These are phyloP conservation scores for Diaporthe helianthi DNA, from an alignment of 2,329 filamentous ascomycete species.

Conservation along the genomic window DNA sequence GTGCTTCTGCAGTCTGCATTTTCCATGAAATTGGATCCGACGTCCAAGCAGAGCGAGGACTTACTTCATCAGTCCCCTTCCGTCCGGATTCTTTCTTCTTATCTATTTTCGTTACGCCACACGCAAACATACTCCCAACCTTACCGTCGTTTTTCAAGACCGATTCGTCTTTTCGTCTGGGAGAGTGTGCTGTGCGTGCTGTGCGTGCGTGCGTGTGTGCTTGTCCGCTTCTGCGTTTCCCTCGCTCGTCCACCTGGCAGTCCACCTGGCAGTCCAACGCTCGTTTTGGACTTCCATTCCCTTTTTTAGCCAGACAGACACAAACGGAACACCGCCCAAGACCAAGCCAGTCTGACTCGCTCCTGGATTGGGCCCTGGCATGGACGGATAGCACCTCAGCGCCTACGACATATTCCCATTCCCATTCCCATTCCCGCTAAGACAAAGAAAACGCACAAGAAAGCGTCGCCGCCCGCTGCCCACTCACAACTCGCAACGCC, in stretches of 20 bases:
- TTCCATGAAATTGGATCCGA: constrained; percentile 9
- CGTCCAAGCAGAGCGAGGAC: constrained; percentile 17
- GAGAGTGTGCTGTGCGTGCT: neutral
- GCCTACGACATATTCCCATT: constrained; percentile 10
- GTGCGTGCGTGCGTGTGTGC: neutral
- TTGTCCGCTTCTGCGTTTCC: neutral
- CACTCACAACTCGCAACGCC: neutral
- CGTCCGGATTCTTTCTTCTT: constrained; percentile 4
- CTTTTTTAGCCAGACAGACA: constrained; percentile 12
- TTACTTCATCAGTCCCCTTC: constrained; percentile 3
- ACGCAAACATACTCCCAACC: neutral
- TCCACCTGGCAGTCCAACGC: constrained; percentile 9
- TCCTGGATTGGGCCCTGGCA: constrained; percentile 20
- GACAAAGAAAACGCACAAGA: constrained; percentile 7
- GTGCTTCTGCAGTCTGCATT: constrained; percentile 19
- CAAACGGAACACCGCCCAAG: constrained; percentile 17
- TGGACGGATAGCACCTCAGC: constrained; percentile 19
- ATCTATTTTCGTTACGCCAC: neutral
- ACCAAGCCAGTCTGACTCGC: constrained; percentile 28
- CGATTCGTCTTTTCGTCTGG: neutral
- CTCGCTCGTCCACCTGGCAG: neutral
- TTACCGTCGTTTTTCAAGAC: constrained; percentile 6
- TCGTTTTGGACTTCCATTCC: constrained; percentile 23
- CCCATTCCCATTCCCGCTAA: neutral
- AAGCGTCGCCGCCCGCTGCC: constrained; percentile 18